Conservation (phyloP, 1,139 yeast species). For the Diutina siamensis region DNA sequence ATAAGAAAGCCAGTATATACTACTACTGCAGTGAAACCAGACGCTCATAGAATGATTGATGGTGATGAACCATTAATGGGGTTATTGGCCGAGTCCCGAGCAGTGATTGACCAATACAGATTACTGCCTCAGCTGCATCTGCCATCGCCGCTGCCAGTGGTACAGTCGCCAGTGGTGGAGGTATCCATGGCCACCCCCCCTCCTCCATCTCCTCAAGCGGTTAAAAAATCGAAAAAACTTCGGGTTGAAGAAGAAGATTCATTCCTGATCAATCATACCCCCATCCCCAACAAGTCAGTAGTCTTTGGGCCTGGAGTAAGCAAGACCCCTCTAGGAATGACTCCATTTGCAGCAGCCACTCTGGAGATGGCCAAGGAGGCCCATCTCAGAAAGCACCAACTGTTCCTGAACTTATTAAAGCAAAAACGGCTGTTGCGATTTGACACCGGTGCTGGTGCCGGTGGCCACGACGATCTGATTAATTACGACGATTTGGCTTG, state of each 20-base stretch:
- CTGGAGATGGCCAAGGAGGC: constrained; percentile 13
- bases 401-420: constrained; percentile 8
- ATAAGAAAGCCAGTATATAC: constrained; percentile 10
- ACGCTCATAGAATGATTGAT: constrained; percentile 2
- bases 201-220: neutral
- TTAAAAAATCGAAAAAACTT: neutral
- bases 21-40: constrained; percentile 9
- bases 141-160: neutral
- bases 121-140: neutral
- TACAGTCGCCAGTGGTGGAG: neutral
- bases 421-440: constrained; percentile 10
- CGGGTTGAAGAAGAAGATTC: neutral
- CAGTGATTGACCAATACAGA: constrained; percentile 11
- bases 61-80: constrained; percentile 21
- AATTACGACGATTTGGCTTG: constrained; percentile 23
- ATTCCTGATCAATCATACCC: constrained; percentile 13
- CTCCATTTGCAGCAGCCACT: too few relatives aligned
- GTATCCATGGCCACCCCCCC: too few relatives aligned
- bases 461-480: constrained; percentile 3
- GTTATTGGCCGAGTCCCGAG: constrained; percentile 16
- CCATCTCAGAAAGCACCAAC: constrained; percentile 9
- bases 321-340: too few relatives aligned
- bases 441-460: neutral
- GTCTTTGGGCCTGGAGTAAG: constrained; percentile 19
- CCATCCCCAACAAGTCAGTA: constrained; percentile 21